Percentiles rank a stretch among this genome's conserved stretches.
Evolutionary conservation across 352 stramenopile genomes (phyloP).

Genomic region (Phytophthora kernoviae): DNA sequence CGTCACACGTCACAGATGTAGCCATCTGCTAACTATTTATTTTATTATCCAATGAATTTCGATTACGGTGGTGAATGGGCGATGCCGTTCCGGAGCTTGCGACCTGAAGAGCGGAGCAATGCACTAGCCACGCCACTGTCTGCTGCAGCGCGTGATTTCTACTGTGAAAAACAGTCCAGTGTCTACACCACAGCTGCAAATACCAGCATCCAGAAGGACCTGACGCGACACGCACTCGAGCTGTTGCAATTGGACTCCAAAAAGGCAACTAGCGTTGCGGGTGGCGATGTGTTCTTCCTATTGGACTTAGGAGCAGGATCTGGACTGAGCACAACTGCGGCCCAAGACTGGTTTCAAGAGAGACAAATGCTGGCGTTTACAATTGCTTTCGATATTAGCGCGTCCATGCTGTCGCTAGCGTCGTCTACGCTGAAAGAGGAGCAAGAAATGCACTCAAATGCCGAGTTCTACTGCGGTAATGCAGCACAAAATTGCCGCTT

Average conservation of each 20-base stretch:
- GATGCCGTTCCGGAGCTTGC: slow-evolving; percentile 63
- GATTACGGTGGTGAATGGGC: background rate
- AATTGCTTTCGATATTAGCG: slow-evolving; percentile 80
- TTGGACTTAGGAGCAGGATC: slow-evolving; percentile 77
- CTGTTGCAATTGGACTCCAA: slow-evolving; percentile 36
- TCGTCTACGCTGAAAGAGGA: background rate
- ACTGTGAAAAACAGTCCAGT: slow-evolving; percentile 60
- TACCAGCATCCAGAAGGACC: slow-evolving; percentile 66
- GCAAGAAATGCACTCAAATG: slow-evolving; percentile 14
- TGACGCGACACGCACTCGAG: slow-evolving; percentile 70
- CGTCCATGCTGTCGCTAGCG: slow-evolving; percentile 69
- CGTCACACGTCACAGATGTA: background rate
- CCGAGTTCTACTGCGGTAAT: slow-evolving; percentile 71
- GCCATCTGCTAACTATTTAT: slow-evolving; percentile 10
- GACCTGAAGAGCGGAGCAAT: slow-evolving; percentile 50
- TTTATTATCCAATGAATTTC: slow-evolving; percentile 2
- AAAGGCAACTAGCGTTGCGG: background rate
- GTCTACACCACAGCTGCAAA: slow-evolving; percentile 78
- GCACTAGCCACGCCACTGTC: slow-evolving; percentile 41
- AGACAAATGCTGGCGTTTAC: slow-evolving; percentile 37
- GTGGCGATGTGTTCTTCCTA: slow-evolving; percentile 38
- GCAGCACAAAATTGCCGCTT: slow-evolving; percentile 66
- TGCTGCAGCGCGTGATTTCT: slow-evolving; percentile 58
- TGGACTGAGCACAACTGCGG: slow-evolving; percentile 65
- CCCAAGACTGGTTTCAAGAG: slow-evolving; percentile 53